phyloP scores from a whole-genome alignment of 371 early-diverging fungal genomes.

The Mortierella sp. region DNA sequence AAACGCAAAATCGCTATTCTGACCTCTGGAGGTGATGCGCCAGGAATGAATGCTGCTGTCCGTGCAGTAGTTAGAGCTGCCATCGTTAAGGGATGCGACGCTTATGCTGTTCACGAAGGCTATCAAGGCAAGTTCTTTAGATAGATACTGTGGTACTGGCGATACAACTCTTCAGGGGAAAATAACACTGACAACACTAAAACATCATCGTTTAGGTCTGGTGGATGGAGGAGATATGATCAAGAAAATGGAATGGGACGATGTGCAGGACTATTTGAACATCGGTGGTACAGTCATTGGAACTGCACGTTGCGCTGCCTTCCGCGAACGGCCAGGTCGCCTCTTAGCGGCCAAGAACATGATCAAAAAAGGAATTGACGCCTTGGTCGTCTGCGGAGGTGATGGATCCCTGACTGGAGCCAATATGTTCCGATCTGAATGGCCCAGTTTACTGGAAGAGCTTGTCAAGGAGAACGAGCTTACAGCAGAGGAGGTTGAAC shows the following conservation, averaged over 20 bases:
- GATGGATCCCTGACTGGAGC: conserved; percentile 99
- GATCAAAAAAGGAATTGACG: conserved; percentile 93
- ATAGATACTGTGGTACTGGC: background rate
- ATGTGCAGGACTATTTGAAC: conserved; percentile 89
- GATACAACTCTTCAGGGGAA: background rate
- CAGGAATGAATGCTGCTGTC: conserved; percentile 99
- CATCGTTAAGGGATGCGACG: conserved; percentile 85
- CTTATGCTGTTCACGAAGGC: conserved; percentile 96
- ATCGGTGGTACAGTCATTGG: conserved; percentile 98
- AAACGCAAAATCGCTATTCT: conserved; percentile 84
- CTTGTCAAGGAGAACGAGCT: conserved; percentile 70
- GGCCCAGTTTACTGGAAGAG: conserved; percentile 86
- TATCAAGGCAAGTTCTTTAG: conserved; percentile 82
- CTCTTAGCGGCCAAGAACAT: conserved; percentile 90
- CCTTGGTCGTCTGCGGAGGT: conserved; percentile 98
- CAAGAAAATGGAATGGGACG: conserved; percentile 88
- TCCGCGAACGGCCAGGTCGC: conserved; percentile 91
- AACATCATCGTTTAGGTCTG: conserved; percentile 70
- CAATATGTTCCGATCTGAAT: conserved; percentile 93
- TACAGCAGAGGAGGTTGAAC: conserved; percentile 66
- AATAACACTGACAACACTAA: background rate
- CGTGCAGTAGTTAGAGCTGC: conserved; percentile 95
- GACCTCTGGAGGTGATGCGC: conserved; percentile 99
- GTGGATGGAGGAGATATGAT: conserved; percentile 95
- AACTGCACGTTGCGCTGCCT: conserved; percentile 93